Base-by-base conservation (phyloP, 2,329 filamentous ascomycete species). In the Alternaria sp. region DNA sequence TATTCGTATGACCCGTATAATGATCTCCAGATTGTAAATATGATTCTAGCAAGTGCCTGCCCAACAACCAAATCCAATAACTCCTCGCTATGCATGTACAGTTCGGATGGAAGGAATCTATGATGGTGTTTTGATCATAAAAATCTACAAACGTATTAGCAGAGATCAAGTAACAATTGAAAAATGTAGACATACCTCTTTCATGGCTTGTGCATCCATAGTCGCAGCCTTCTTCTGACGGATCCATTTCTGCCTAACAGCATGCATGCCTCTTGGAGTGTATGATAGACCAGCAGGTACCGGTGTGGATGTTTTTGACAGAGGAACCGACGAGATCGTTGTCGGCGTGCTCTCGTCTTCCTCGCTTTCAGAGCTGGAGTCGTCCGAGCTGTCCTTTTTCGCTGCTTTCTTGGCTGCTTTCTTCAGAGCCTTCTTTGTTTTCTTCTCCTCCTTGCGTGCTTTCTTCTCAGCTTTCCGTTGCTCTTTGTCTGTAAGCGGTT, bases 161-260 rank as follows among this genome's bases (percentile, higher is more conserved):
- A 41, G 9, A 4, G 5, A 28, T 18, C 9, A 7, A 26, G 3
- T 7, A 30, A 32, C 41, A n/a, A 7, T 1, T 12, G 12, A 4
- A 16, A 2, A 14, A 12, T 18, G 14, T 12, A 16, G 38, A 67
- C 70, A 53, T 81, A 94, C 91, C 88, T 97, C 93, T 77, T 94
- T 94, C 73, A 98, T 80, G 14, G 93, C 92, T 73, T 90, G 88
- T 49, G 89, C 86, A 77, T 97, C 91, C 81, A 93, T 86, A 59
- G 93, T 86, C 3, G 94, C 93, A 81, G 90, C 87, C 71, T 88
- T 89, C 83, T 98, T 98, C 70, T 95, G 92, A 57, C 90, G 90
- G 72, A 98, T 97, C 78, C 94, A 92, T 61, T 92, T 86, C 67
- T 91, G 88, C 64, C 94, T 85, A 47, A 94, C 88, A 55, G 91